Percentiles rank a stretch among this genome's conserved stretches.
Conservation (phyloP, 306 rosid species). For the Trifolium subterraneum region DNA sequence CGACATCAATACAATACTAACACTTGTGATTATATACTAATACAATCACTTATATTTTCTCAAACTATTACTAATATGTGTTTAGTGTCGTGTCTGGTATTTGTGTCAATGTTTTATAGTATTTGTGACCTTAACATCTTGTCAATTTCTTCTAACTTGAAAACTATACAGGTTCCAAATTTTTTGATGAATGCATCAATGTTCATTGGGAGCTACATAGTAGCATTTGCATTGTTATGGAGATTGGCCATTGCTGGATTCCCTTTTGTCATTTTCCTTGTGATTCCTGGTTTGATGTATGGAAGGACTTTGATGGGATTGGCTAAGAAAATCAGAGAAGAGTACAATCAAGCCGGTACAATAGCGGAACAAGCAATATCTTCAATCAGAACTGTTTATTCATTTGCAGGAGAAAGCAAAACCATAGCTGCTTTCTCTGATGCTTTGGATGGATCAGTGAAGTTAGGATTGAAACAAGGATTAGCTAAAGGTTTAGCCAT, state of each 20-base stretch:
- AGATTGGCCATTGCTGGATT: conserved; percentile 76
- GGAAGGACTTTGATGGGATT: conserved; percentile 77
- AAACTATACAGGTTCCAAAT: conserved; percentile 68
- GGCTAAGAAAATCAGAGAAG: conserved; percentile 70
- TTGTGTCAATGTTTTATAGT: not conserved
- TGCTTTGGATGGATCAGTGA: conserved; percentile 69
- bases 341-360: conserved; percentile 69
- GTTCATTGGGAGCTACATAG: conserved; percentile 80
- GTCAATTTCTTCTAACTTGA: not conserved
- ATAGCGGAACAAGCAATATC: conserved; percentile 89
- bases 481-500: conserved; percentile 89
- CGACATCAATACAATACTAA: not conserved
- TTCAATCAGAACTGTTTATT: conserved; percentile 83
- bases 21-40: not conserved
- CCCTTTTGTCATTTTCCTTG: conserved; percentile 71
- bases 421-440: conserved; percentile 69
- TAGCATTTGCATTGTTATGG: conserved; percentile 74
- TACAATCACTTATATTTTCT: too few species aligned
- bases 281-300: conserved; percentile 84
- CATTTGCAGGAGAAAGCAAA: conserved; percentile 80
- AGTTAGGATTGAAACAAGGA: conserved; percentile 84
- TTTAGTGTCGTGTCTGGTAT: not conserved
- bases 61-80: not conserved
- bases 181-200: conserved; percentile 65
- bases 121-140: not conserved